These are phyloP conservation scores for Cladosporium sphaerospermum DNA, from an alignment of 2,329 filamentous ascomycete genomes.

Conservation along the genomic window DNA sequence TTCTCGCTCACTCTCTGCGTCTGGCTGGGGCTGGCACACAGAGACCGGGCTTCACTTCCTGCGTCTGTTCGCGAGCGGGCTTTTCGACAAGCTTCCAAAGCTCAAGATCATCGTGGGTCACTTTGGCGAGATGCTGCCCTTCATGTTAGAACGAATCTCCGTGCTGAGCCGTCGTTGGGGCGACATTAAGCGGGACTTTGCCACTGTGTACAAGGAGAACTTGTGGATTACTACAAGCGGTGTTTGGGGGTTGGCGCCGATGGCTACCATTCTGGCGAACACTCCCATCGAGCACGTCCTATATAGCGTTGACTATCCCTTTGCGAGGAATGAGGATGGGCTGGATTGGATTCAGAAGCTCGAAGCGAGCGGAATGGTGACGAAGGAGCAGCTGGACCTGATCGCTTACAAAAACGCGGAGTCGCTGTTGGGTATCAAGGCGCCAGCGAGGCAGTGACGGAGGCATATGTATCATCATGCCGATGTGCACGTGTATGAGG, in stretches of 20 bases:
- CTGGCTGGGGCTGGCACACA: conserved; percentile 47
- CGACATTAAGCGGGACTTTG: conserved; percentile 35
- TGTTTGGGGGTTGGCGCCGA: conserved; percentile 47
- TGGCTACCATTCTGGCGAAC: conserved; percentile 37
- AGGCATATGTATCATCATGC: too few species aligned
- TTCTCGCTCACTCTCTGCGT: conserved; percentile 33
- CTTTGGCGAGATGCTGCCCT: conserved; percentile 54
- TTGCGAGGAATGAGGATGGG: conserved; percentile 46
- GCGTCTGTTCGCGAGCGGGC: conserved; percentile 45
- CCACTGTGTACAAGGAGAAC: conserved; percentile 42
- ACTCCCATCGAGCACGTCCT: conserved; percentile 44
- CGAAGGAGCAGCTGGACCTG: conserved; percentile 42
- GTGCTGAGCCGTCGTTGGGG: conserved; percentile 26
- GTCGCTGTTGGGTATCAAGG: conserved; percentile 36
- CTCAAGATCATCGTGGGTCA: conserved; percentile 53
- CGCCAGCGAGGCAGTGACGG: neutral
- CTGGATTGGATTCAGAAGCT: conserved; percentile 46
- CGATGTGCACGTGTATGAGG: too few species aligned
- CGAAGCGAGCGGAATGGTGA: conserved; percentile 46
- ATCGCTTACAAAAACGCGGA: conserved; percentile 49
- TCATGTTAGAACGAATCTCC: conserved; percentile 46
- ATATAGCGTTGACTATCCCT: conserved; percentile 57
- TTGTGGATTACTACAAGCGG: conserved; percentile 56
- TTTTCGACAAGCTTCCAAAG: conserved; percentile 50
- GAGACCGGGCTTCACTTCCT: conserved; percentile 46